Base-by-base conservation (phyloP, 352 stramenopile species). In the Thalassiosira mediterranea region DNA sequence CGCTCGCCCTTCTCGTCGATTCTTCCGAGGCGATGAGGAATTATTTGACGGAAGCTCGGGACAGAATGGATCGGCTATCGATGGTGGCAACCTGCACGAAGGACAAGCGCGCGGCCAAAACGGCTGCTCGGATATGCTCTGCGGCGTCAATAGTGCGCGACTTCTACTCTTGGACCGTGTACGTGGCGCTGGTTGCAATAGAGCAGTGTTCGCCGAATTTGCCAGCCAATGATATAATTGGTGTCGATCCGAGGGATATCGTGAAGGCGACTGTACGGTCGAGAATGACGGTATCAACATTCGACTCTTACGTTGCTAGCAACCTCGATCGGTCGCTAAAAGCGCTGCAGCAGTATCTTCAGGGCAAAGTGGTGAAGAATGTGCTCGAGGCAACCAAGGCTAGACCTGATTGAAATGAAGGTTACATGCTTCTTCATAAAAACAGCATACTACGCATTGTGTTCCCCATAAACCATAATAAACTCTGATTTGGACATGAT, bases 321-420 rank as follows among this genome's bases (percentile, higher is more conserved):
- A 87, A 87, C 60, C n/a, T 77, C 4, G 78, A 87, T 46, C 64
- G 82, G 32, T 81, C 79, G 17, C 59, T 75, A 15, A 87, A 86
- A 75, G 54, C 73, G 15, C 29, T 83, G 25, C 42, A 52, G 21
- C 42, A 83, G 11, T 89, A 84, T 57, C 32, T 63, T n/a, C 44
- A 72, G 46, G 78, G 74, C 1, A 89, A 83, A 68, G 74, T 62
- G 13, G 26, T 79, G 17, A 81, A 72, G 29, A 49, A 64, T 15
- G 19, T 83, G 37, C 37, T 44, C 10, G 37, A 44, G n/a, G 37
- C n/a, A n/a, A n/a, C n/a, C n/a, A n/a, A n/a, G n/a, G n/a, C n/a
- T n/a, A n/a, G n/a, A n/a, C n/a, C n/a, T n/a, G n/a, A n/a, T n/a
- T n/a, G n/a, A n/a, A n/a, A n/a, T n/a, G n/a, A n/a, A n/a, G n/a